Percentiles rank a stretch among this genome's conserved stretches.
These are phyloP conservation scores for Cercospora nicotianae DNA, from an alignment of 2,329 filamentous ascomycete species.

Conservation along the genomic window DNA sequence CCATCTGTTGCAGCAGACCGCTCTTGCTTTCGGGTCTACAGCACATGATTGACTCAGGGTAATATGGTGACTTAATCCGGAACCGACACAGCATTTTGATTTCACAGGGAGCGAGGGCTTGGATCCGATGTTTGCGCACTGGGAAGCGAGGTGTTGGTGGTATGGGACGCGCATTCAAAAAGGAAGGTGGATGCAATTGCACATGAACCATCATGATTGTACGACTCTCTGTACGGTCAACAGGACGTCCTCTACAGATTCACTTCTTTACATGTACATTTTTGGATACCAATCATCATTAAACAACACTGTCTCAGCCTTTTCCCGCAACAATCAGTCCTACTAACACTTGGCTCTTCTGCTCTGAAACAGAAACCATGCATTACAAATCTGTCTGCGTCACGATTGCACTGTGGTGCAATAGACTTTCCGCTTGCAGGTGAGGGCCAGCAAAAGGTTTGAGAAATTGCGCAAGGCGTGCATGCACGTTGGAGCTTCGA, in stretches of 20 bases:
- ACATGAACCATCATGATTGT: constrained; percentile 6
- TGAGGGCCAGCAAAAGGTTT: constrained; percentile 12
- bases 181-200: constrained; percentile 1
- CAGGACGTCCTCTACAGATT: constrained; percentile 2
- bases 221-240: constrained; percentile 11
- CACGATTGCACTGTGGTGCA: constrained; percentile 11
- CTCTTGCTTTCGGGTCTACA: neutral
- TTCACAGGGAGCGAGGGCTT: neutral
- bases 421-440: constrained; percentile 18
- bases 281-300: neutral
- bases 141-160: constrained; percentile 12
- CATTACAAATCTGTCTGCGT: constrained; percentile 6
- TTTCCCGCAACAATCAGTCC: neutral
- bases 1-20: neutral
- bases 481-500: constrained; percentile 6
- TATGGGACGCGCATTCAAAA: constrained; percentile 11
- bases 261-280: constrained; percentile 4
- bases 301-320: neutral
- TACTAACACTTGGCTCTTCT: neutral
- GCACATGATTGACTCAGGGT: neutral
- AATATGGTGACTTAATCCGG: neutral
- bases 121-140: neutral
- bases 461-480: constrained; percentile 20
- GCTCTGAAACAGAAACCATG: neutral
- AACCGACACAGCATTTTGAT: neutral